Evolutionary conservation across 2,329 filamentous ascomycete genomes (phyloP), one percentile per base, ranked within the genome.

Genomic region (Fusarium lyarnte): DNA sequence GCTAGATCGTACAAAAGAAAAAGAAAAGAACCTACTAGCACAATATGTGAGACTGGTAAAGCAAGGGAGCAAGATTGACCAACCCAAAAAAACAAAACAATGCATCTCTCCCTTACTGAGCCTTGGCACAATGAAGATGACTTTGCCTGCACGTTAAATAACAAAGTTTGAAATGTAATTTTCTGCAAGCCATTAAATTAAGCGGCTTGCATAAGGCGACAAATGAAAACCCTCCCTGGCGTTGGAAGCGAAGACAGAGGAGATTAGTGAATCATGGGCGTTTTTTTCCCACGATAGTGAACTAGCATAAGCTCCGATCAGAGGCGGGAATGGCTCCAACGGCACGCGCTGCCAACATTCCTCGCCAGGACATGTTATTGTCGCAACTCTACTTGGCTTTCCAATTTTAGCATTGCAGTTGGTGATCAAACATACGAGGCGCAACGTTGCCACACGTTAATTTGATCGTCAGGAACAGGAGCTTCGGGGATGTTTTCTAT

Each of bases 401-500:
- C 16, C 33, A 51, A 39, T 41, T 38, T 53, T 41, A 39, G 57
- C 11, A 43, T 53, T 39, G 21, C 29, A 59, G 38, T 36, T 33
- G 46, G 27, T 31, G 29, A 35, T 54, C 33, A 38, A 55, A 46
- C 54, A 46, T 46, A 27, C 51, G 46, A 63, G 55, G 43, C 39
- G 39, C 27, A 38, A 25, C 25, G 41, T 41, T 25, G 27, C 41
- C 62, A 54, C 47, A 43, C 62, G 25, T 59, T 25, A 52, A 19
- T 47, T 16, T 36, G 66, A 73, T 73, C 66, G 57, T 36, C 70
- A 73, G 70, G 70, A n/a, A 66, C 70, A 41, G 23, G 7, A 45
- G 42, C 23, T 43, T 25, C 33, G 23, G 13, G 14, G 21, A 33
- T 54, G 35, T 33, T 17, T 13, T 43, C 14, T 42, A 23, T 31